Conservation (phyloP, 169 alveolate species). For the Amoebophrya sp. region DNA sequence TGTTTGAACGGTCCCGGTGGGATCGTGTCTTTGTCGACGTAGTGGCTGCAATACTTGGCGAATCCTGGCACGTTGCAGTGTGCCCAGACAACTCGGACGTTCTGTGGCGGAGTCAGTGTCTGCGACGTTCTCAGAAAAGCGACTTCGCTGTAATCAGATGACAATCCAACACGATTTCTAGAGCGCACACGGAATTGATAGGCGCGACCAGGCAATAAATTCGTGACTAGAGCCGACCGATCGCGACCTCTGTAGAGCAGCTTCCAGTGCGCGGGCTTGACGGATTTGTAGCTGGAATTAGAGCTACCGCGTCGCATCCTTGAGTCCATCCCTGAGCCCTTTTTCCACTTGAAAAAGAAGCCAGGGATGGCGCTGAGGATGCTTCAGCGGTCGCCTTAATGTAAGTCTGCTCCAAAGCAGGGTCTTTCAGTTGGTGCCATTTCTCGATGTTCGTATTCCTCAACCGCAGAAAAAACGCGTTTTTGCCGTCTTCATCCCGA, state of each 20-base stretch:
- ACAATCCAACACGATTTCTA: background rate
- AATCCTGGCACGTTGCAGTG: constrained; percentile 1
- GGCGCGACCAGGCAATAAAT: background rate
- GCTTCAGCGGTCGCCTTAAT: no score
- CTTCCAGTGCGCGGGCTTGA: background rate
- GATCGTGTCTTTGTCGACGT: background rate
- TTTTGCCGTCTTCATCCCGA: background rate
- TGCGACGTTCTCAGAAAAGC: background rate
- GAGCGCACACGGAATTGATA: background rate
- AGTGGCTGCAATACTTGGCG: background rate
- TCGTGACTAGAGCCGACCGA: background rate
- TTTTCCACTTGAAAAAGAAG: no score
- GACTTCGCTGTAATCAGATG: background rate
- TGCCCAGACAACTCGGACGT: background rate
- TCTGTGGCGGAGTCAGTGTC: background rate
- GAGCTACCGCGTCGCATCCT: no score
- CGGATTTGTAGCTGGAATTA: no score
- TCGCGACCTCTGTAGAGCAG: background rate
- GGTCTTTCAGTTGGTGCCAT: background rate
- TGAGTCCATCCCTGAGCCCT: no score
- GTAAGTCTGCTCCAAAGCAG: no score
- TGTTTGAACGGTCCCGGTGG: background rate
- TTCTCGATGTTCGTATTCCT: background rate
- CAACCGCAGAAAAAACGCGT: background rate
- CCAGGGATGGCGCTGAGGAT: no score